Percentiles rank a stretch among this genome's conserved stretches.
phyloP scores from a whole-genome alignment of 2,329 filamentous ascomycete species.

The Monilinia aucupariae region DNA sequence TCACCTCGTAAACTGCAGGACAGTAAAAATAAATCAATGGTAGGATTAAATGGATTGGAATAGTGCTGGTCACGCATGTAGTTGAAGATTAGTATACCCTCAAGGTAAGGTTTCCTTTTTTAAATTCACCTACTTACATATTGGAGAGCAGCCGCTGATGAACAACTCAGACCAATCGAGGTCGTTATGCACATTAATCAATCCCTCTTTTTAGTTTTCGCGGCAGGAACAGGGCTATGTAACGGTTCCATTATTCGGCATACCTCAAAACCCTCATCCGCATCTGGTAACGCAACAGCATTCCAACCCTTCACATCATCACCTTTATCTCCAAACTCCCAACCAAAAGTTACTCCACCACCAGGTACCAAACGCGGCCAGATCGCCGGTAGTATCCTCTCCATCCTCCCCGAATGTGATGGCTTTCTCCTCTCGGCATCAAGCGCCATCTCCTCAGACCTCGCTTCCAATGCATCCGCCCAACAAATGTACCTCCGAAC shows the following conservation, averaged over 20 bases:
- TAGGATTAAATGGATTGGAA: neutral
- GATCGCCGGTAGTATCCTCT: neutral
- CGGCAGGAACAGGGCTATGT: slow-evolving; percentile 7
- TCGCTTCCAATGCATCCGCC: neutral
- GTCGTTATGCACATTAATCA: slow-evolving; percentile 8
- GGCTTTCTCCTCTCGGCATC: neutral
- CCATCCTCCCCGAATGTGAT: neutral
- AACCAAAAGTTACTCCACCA: neutral
- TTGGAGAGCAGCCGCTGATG: neutral
- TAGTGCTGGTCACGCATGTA: slow-evolving; percentile 4
- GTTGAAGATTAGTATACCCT: neutral
- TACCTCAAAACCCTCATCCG: neutral
- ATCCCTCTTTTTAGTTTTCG: neutral
- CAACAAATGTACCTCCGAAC: neutral
- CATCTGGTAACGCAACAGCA: neutral
- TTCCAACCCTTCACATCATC: neutral
- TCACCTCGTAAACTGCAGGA: neutral
- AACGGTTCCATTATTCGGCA: slow-evolving; percentile 2
- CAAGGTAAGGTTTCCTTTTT: neutral
- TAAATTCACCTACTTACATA: neutral
- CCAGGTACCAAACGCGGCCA: neutral
- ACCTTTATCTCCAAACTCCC: neutral
- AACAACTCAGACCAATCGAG: neutral
- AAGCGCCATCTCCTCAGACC: neutral
- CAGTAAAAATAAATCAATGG: slow-evolving; percentile 4